These are phyloP conservation scores for Diacronema lutheri DNA, from an alignment of 78 protist species.

Conservation along the genomic window DNA sequence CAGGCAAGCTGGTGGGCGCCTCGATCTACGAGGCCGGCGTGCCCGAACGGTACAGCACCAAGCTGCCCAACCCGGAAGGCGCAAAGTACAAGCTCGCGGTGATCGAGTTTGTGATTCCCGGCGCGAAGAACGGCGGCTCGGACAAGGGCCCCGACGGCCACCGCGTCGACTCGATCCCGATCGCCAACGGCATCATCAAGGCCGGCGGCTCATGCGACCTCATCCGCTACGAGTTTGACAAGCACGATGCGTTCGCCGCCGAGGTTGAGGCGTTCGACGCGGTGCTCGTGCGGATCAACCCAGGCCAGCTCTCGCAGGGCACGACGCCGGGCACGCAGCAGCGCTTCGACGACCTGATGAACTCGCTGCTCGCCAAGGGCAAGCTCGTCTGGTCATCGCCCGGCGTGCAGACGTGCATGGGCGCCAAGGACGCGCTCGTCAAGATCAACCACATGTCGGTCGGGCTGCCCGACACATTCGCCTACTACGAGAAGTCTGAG, in stretches of 20 bases:
- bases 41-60: too few species aligned
- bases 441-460: conserved; percentile 2
- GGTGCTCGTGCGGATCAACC: neutral
- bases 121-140: neutral
- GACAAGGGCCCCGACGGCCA: conserved; percentile 3
- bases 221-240: neutral
- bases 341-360: neutral
- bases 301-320: neutral
- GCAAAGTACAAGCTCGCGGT: neutral
- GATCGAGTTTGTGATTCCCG: neutral
- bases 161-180: conserved; percentile 3
- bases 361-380: neutral
- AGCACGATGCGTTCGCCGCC: neutral
- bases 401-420: neutral
- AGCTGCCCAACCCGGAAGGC: neutral
- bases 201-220: neutral
- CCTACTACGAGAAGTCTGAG: too few species aligned
- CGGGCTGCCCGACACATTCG: too few species aligned
- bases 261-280: neutral
- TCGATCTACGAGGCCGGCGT: too few species aligned
- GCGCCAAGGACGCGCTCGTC: too few species aligned
- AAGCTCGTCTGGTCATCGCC: neutral
- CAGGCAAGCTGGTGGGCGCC: too few species aligned
- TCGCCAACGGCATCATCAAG: conserved; percentile 20
- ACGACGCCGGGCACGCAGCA: neutral